These are phyloP conservation scores for Yamadazyma olivae DNA, from an alignment of 805 yeast species.

Conservation along the genomic window DNA sequence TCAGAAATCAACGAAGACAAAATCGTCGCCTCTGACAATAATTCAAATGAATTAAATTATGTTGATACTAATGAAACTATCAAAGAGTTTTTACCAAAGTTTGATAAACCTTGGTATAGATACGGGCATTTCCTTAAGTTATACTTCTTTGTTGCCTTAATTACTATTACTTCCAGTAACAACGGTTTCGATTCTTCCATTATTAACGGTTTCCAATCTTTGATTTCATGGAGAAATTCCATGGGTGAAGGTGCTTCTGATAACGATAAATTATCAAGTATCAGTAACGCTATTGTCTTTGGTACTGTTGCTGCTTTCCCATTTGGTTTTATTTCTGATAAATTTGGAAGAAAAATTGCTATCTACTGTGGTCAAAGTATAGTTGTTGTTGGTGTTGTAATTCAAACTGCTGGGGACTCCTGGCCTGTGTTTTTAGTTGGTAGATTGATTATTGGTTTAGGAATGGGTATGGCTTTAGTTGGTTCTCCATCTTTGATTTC, in stretches of 20 bases:
- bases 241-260: slow-evolving; percentile 30
- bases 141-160: slow-evolving; percentile 23
- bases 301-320: slow-evolving; percentile 12
- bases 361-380: slow-evolving; percentile 19
- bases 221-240: slow-evolving; percentile 29
- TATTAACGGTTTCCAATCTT: slow-evolving; percentile 47
- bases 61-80: not conserved
- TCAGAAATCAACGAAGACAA: not conserved
- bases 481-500: slow-evolving; percentile 46
- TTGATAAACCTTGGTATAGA: slow-evolving; percentile 20
- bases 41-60: not conserved
- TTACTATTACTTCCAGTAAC: slow-evolving; percentile 44
- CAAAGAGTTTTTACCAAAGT: not conserved
- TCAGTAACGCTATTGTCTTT: slow-evolving; percentile 27
- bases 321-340: slow-evolving; percentile 7
- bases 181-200: slow-evolving; percentile 41
- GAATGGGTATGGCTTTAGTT: slow-evolving; percentile 36
- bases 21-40: not conserved
- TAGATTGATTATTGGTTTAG: slow-evolving; percentile 48
- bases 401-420: slow-evolving; percentile 23
- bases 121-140: slow-evolving; percentile 36
- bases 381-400: slow-evolving; percentile 22
- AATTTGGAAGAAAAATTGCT: slow-evolving; percentile 30
- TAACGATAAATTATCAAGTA: slow-evolving; percentile 32
- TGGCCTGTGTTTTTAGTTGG: slow-evolving; percentile 14